phyloP scores from a whole-genome alignment of 331 rosid species.

The Arachis monticola region DNA sequence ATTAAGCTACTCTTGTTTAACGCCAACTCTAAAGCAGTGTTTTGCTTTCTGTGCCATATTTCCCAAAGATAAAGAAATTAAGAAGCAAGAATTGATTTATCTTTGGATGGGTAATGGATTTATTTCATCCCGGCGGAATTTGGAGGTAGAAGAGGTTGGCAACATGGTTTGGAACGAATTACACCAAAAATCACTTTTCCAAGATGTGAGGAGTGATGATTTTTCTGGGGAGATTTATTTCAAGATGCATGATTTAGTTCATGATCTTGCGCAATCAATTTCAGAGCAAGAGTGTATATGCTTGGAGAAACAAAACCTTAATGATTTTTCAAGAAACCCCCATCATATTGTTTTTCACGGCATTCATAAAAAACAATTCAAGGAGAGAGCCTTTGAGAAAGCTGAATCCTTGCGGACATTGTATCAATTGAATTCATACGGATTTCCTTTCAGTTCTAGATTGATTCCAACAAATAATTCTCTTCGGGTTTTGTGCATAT shows the following conservation, averaged over 20 bases:
- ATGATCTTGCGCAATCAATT: conserved; percentile 21
- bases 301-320: neutral
- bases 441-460: neutral
- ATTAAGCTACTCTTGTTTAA: conserved; percentile 13
- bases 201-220: neutral
- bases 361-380: neutral
- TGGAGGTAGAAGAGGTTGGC: neutral
- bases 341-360: neutral
- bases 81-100: neutral
- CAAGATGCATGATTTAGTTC: neutral
- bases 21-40: neutral
- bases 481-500: neutral
- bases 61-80: conserved; percentile 1
- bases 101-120: conserved; percentile 11
- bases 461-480: neutral
- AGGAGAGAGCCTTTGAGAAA: neutral
- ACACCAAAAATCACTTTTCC: neutral
- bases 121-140: neutral
- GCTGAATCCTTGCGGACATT: neutral
- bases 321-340: neutral
- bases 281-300: neutral
- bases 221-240: neutral
- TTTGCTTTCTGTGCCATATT: conserved; percentile 33
- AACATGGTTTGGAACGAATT: neutral
- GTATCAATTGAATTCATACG: neutral